phyloP scores from a whole-genome alignment of 1,284 basidiomycete species.

The Neonothopanus nambi region DNA sequence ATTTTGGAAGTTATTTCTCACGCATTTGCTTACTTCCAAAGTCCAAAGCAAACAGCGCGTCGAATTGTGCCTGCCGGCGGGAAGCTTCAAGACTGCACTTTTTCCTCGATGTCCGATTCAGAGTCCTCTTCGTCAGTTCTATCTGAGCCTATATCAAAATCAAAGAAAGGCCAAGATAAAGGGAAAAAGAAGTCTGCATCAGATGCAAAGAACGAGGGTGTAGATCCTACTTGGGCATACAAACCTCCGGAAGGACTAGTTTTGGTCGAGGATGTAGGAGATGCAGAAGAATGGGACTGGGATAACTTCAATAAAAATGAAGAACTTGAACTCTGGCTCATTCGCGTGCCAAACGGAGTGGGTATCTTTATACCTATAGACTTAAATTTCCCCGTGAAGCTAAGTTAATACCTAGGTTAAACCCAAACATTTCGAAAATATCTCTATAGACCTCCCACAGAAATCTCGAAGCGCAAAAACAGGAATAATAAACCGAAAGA shows the following conservation, averaged over 20 bases:
- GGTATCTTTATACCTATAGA: constrained; percentile 29
- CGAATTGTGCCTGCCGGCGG: too few relatives aligned
- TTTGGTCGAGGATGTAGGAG: constrained; percentile 20
- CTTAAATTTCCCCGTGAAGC: constrained; percentile 6
- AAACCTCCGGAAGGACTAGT: constrained; percentile 10
- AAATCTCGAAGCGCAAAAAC: constrained; percentile 36
- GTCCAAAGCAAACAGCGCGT: too few relatives aligned
- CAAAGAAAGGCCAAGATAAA: constrained; percentile 10
- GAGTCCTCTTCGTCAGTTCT: constrained; percentile 5
- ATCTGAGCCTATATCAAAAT: background rate
- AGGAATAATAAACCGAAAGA: constrained; percentile 53
- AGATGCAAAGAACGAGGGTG: background rate
- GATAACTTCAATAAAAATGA: constrained; percentile 58
- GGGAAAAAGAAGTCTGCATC: background rate
- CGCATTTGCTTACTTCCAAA: too few relatives aligned
- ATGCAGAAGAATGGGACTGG: constrained; percentile 66
- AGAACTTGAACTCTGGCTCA: constrained; percentile 67
- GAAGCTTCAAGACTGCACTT: too few relatives aligned
- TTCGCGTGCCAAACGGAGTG: constrained; percentile 67
- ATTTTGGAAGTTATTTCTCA: too few relatives aligned
- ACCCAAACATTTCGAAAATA: constrained; percentile 55
- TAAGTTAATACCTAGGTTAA: constrained; percentile 49
- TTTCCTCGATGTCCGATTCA: constrained; percentile 8
- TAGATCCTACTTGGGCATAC: constrained; percentile 14
- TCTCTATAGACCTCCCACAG: constrained; percentile 46